These are phyloP conservation scores for Diatrype stigma DNA, from an alignment of 2,329 filamentous ascomycete species.

Conservation along the genomic window DNA sequence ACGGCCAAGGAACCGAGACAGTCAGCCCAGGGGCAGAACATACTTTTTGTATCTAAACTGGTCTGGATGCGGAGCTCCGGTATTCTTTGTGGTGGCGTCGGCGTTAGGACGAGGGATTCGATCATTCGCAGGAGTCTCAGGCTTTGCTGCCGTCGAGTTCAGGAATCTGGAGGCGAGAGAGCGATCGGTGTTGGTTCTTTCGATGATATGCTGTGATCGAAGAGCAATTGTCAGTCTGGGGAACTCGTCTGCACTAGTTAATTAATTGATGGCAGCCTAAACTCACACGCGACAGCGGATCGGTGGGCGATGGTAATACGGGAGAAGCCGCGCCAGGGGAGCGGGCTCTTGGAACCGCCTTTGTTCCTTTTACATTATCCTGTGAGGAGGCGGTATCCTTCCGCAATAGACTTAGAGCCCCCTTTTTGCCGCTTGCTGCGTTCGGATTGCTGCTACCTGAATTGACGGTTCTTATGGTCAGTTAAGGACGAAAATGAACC, in stretches of 20 bases:
- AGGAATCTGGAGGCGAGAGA: constrained; percentile 44
- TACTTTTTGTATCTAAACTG: constrained; percentile 62
- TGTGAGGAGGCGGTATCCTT: constrained; percentile 17
- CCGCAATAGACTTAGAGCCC: constrained; percentile 18
- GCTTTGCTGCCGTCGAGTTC: constrained; percentile 36
- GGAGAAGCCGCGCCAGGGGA: constrained; percentile 25
- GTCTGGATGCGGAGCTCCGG: constrained; percentile 30
- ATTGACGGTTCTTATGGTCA: neutral
- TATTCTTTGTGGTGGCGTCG: constrained; percentile 37
- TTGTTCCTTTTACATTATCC: constrained; percentile 22
- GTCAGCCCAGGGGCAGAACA: constrained; percentile 24
- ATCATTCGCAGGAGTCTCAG: constrained; percentile 48
- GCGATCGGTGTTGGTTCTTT: constrained; percentile 29
- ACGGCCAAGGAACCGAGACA: neutral
- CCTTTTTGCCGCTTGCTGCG: constrained; percentile 13
- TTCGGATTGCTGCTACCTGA: neutral
- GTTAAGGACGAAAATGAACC: neutral
- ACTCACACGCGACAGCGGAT: constrained; percentile 65
- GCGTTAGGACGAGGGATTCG: constrained; percentile 34
- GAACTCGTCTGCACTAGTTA: neutral
- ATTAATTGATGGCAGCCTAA: constrained; percentile 6
- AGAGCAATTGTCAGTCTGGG: constrained; percentile 5
- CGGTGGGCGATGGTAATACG: constrained; percentile 39
- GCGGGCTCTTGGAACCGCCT: constrained; percentile 14
- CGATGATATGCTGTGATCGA: constrained; percentile 41